A percentile compares a stretch with the other conserved stretches of the same genome.
Conservation (phyloP, 2,329 filamentous ascomycete species). For the Aspergillus pseudoterreus region DNA sequence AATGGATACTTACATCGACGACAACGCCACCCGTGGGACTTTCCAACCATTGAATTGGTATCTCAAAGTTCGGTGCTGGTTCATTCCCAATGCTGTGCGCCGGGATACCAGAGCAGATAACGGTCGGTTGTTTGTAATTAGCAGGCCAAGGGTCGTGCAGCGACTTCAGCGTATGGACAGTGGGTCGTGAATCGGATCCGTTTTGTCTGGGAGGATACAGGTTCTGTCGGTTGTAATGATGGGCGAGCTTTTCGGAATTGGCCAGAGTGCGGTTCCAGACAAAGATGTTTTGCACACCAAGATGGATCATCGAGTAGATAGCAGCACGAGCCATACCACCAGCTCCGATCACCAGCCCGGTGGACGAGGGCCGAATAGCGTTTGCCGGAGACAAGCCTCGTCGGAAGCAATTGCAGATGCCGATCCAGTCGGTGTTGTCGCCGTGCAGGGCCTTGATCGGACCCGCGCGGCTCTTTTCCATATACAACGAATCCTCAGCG, state of each 20-base stretch:
- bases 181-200: slow-evolving; percentile 16
- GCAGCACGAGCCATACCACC: slow-evolving; percentile 47
- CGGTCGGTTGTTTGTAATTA: slow-evolving; percentile 34
- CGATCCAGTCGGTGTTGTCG: slow-evolving; percentile 80
- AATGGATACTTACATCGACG: slow-evolving; percentile 32
- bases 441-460: slow-evolving; percentile 68
- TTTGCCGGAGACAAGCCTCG: slow-evolving; percentile 71
- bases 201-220: slow-evolving; percentile 16
- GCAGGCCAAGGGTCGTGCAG: slow-evolving; percentile 31
- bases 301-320: slow-evolving; percentile 38
- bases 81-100: slow-evolving; percentile 35
- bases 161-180: slow-evolving; percentile 26
- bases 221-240: slow-evolving; percentile 35
- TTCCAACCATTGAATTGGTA: slow-evolving; percentile 36
- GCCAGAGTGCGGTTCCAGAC: slow-evolving; percentile 35
- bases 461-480: slow-evolving; percentile 61
- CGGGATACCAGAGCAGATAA: slow-evolving; percentile 37
- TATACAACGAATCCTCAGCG: slow-evolving; percentile 54
- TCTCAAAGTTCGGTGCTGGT: slow-evolving; percentile 31
- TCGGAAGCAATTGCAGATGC: slow-evolving; percentile 68
- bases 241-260: slow-evolving; percentile 33
- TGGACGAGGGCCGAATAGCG: slow-evolving; percentile 54
- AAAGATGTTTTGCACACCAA: slow-evolving; percentile 37
- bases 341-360: slow-evolving; percentile 60
- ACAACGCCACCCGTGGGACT: slow-evolving; percentile 39